These are phyloP conservation scores for Rhizophlyctis rosea DNA, from an alignment of 192 early-diverging fungal species.

Conservation along the genomic window DNA sequence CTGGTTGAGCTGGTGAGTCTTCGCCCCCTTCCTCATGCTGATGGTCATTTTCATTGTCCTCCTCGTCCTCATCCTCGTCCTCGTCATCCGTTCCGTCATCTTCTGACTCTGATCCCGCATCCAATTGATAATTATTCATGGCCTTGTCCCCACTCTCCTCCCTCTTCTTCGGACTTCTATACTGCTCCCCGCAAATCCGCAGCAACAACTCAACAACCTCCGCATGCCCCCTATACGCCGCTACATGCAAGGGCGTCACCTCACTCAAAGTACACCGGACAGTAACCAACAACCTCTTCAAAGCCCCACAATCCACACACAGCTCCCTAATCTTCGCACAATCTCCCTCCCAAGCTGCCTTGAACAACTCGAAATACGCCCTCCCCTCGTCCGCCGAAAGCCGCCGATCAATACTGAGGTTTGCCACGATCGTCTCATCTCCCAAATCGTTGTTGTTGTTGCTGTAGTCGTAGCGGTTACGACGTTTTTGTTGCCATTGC, in stretches of 20 bases:
- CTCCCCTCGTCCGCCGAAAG: not conserved
- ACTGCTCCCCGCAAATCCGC: constrained; percentile 6
- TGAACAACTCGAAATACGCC: constrained; percentile 9
- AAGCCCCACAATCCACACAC: not conserved
- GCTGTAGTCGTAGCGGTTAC: too few relatives aligned
- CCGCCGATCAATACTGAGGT: not conserved
- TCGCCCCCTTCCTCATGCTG: not conserved
- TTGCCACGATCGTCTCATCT: not conserved
- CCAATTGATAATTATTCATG: not conserved
- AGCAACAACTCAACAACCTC: not conserved
- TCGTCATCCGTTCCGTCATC: not conserved
- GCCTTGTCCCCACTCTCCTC: not conserved
- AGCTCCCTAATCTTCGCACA: constrained; percentile 2
- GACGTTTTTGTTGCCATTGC: too few relatives aligned
- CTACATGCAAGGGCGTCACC: constrained; percentile 16
- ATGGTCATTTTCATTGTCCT: not conserved
- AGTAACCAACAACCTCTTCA: constrained; percentile 4
- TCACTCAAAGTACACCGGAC: too few relatives aligned
- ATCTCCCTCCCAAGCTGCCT: constrained; percentile 16
- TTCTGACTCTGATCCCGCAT: not conserved
- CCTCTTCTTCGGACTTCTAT: not conserved
- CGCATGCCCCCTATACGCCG: constrained; percentile 5
- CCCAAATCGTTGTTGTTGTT: not conserved
- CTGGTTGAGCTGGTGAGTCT: not conserved
- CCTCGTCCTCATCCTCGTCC: constrained; percentile 2